Percentiles rank a stretch among this genome's conserved stretches.
These are phyloP conservation scores for Tetracladium setigerum DNA, from an alignment of 495 filamentous ascomycete genomes.

Conservation along the genomic window DNA sequence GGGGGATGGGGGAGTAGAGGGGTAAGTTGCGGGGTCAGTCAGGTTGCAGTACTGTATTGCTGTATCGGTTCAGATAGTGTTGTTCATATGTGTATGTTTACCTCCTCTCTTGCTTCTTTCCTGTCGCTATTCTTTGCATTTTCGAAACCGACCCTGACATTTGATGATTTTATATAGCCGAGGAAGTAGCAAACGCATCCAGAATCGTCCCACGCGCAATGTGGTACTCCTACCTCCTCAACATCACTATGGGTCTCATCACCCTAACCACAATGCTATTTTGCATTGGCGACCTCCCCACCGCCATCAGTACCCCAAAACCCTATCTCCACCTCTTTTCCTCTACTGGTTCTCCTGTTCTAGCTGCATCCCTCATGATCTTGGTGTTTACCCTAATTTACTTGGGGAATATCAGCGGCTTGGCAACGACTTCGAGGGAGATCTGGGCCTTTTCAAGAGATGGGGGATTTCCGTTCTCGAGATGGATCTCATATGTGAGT, in stretches of 20 bases:
- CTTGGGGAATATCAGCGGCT: slow-evolving; percentile 34
- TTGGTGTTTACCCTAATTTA: slow-evolving; percentile 35
- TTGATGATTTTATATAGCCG: slow-evolving; percentile 10
- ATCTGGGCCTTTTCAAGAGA: slow-evolving; percentile 47
- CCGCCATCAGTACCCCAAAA: slow-evolving; percentile 32
- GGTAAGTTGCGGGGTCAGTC: slow-evolving; percentile 28
- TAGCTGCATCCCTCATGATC: slow-evolving; percentile 34
- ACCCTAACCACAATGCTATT: slow-evolving; percentile 34
- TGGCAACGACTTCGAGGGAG: slow-evolving; percentile 42
- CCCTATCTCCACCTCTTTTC: slow-evolving; percentile 45
- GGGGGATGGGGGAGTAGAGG: slow-evolving; percentile 30
- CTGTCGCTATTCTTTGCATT: no score
- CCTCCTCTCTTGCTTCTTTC: no score
- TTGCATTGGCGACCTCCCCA: slow-evolving; percentile 30
- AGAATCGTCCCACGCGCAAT: slow-evolving; percentile 35
- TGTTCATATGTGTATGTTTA: slow-evolving; percentile 5
- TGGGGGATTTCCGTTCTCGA: slow-evolving; percentile 25
- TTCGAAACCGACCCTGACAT: not conserved
- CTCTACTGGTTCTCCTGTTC: slow-evolving; percentile 30
- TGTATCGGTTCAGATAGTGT: slow-evolving; percentile 5
- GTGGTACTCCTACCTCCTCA: slow-evolving; percentile 31
- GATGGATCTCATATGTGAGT: slow-evolving; percentile 10
- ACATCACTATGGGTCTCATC: slow-evolving; percentile 31
- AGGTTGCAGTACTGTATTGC: slow-evolving; percentile 32
- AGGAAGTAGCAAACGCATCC: slow-evolving; percentile 39